Percentiles rank a stretch among this genome's conserved stretches.
phyloP scores from a whole-genome alignment of 495 filamentous ascomycete species.

The Podospora pseudopauciseta region DNA sequence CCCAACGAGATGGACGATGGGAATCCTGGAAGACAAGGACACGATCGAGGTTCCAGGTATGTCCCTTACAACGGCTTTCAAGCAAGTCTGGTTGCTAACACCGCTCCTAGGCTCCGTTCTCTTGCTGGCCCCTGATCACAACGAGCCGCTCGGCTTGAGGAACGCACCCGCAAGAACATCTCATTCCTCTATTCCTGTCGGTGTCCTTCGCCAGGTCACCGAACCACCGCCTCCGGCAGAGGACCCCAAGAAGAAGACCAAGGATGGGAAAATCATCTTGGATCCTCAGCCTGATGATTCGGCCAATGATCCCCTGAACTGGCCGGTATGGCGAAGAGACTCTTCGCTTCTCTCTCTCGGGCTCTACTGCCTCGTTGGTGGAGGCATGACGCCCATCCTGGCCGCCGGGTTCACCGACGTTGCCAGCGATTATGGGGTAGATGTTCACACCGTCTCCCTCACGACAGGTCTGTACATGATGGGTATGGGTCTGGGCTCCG shows the following conservation, averaged over 20 bases:
- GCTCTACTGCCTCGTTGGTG: slow-evolving; percentile 88
- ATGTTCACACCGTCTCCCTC: slow-evolving; percentile 71
- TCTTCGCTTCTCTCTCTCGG: slow-evolving; percentile 77
- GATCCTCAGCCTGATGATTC: slow-evolving; percentile 92
- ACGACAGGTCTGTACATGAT: slow-evolving; percentile 96
- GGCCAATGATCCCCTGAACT: slow-evolving; percentile 89
- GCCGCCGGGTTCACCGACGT: slow-evolving; percentile 89
- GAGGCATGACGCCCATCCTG: slow-evolving; percentile 87
- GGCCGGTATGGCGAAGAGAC: slow-evolving; percentile 81
- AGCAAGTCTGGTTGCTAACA: slow-evolving; percentile 1
- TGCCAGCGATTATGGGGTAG: slow-evolving; percentile 63
- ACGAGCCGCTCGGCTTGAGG: slow-evolving; percentile 76
- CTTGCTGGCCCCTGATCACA: slow-evolving; percentile 68
- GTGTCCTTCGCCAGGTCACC: slow-evolving; percentile 35
- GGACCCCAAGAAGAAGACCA: slow-evolving; percentile 68
- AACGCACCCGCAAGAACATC: slow-evolving; percentile 73
- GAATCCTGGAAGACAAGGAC: slow-evolving; percentile 74
- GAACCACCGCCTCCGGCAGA: slow-evolving; percentile 27
- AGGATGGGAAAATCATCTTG: slow-evolving; percentile 80
- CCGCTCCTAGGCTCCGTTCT: slow-evolving; percentile 68
- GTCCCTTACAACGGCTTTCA: slow-evolving; percentile 21
- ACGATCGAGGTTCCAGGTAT: slow-evolving; percentile 92
- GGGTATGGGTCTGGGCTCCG: slow-evolving; percentile 81
- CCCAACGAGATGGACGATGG: slow-evolving; percentile 63
- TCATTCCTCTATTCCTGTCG: slow-evolving; percentile 67